Evolutionary conservation across 1,139 yeast species (phyloP).

Genomic region (Yamadazyma trypodendri): DNA sequence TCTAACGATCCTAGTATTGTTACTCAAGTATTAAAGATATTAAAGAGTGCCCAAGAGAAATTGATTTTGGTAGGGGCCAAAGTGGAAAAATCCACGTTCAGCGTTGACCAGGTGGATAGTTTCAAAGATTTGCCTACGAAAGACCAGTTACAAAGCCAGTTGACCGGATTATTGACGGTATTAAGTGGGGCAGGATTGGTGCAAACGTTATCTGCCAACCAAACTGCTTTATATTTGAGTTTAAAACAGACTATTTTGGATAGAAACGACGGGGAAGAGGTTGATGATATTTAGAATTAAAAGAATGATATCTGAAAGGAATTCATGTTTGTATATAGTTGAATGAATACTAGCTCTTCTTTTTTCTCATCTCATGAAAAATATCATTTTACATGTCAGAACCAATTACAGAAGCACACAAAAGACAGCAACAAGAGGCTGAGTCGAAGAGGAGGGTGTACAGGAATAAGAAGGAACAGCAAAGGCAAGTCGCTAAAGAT

Average conservation of each 20-base stretch:
- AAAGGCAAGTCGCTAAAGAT: slow-evolving; percentile 34
- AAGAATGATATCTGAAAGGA: neutral
- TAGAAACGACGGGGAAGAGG: slow-evolving; percentile 16
- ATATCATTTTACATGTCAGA: slow-evolving; percentile 4
- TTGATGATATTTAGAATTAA: too few relatives aligned
- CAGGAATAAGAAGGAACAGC: slow-evolving; percentile 36
- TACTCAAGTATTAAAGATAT: slow-evolving; percentile 55
- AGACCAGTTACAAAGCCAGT: slow-evolving; percentile 72
- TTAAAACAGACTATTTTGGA: slow-evolving; percentile 60
- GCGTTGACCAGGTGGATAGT: slow-evolving; percentile 51
- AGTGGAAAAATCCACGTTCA: slow-evolving; percentile 60
- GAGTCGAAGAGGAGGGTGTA: slow-evolving; percentile 41
- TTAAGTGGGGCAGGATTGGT: slow-evolving; percentile 90
- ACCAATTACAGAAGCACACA: slow-evolving; percentile 24
- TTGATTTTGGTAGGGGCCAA: slow-evolving; percentile 83
- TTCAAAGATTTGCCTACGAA: slow-evolving; percentile 75
- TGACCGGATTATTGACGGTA: slow-evolving; percentile 79
- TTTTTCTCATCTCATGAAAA: slow-evolving; percentile 4
- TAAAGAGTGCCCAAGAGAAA: slow-evolving; percentile 68
- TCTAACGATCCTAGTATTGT: slow-evolving; percentile 71
- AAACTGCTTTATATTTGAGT: slow-evolving; percentile 69
- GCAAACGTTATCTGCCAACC: slow-evolving; percentile 69
- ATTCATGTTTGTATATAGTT: slow-evolving; percentile 2
- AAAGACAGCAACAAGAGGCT: slow-evolving; percentile 28
- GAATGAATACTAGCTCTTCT: neutral